These are phyloP conservation scores for Ogataea allantospora DNA, from an alignment of 805 yeast genomes.

Conservation along the genomic window DNA sequence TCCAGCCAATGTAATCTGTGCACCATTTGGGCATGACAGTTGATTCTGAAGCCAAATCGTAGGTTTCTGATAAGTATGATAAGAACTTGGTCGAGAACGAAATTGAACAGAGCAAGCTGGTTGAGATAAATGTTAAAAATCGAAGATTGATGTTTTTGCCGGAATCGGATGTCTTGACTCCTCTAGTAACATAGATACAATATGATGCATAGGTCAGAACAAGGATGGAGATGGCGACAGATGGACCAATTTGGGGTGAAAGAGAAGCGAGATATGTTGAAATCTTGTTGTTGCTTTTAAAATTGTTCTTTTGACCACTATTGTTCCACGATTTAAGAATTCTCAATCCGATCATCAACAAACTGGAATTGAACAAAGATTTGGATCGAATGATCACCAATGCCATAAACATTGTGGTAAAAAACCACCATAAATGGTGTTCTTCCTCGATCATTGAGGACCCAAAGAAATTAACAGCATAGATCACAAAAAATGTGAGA, in stretches of 20 bases:
- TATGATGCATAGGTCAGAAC: slow-evolving; percentile 20
- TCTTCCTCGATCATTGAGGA: slow-evolving; percentile 94
- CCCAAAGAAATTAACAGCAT: slow-evolving; percentile 67
- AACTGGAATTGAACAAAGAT: slow-evolving; percentile 15
- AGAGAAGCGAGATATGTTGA: slow-evolving; percentile 39
- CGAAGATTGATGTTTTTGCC: slow-evolving; percentile 3
- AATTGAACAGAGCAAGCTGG: slow-evolving; percentile 44
- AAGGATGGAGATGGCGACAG: slow-evolving; percentile 18
- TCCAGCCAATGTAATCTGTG: slow-evolving; percentile 25
- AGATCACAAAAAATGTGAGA: slow-evolving; percentile 33
- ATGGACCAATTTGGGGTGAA: slow-evolving; percentile 24
- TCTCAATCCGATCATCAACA: slow-evolving; percentile 44
- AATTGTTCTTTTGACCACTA: slow-evolving; percentile 78
- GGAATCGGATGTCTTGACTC: not conserved
- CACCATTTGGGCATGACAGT: slow-evolving; percentile 27
- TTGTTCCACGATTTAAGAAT: slow-evolving; percentile 80
- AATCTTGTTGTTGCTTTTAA: slow-evolving; percentile 48
- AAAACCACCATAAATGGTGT: slow-evolving; percentile 95
- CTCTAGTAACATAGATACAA: slow-evolving; percentile 2
- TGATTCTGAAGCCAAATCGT: slow-evolving; percentile 19
- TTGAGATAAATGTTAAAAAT: slow-evolving; percentile 40
- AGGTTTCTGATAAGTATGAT: slow-evolving; percentile 28
- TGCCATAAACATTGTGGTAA: slow-evolving; percentile 38
- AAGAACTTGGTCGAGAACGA: slow-evolving; percentile 26
- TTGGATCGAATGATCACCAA: slow-evolving; percentile 19